A percentile compares a stretch with the other conserved stretches of the same genome.
Evolutionary conservation across 2,329 filamentous ascomycete species (phyloP).

Genomic region (Arthroderma uncinatum): DNA sequence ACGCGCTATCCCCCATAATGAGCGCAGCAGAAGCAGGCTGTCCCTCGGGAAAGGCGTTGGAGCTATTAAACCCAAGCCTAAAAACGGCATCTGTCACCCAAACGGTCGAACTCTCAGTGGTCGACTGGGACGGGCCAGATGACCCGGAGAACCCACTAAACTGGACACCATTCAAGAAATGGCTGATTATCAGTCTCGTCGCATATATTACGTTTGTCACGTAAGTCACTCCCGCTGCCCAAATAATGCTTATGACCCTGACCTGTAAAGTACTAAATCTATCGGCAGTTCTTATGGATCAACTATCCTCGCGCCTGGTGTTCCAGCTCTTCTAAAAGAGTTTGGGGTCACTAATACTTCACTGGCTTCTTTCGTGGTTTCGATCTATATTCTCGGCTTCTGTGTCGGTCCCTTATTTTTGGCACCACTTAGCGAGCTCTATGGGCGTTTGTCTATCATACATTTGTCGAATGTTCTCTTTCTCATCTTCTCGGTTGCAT

Average conservation of each 20-base stretch:
- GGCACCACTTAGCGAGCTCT: slow-evolving; percentile 55
- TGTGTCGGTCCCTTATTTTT: slow-evolving; percentile 53
- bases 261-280: slow-evolving; percentile 7
- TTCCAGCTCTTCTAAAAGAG: slow-evolving; percentile 33
- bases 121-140: slow-evolving; percentile 49
- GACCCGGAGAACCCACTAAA: slow-evolving; percentile 52
- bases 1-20: background rate
- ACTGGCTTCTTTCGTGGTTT: slow-evolving; percentile 45
- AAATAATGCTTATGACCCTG: background rate
- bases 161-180: slow-evolving; percentile 42
- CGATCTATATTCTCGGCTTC: slow-evolving; percentile 52
- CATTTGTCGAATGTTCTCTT: slow-evolving; percentile 46
- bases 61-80: background rate
- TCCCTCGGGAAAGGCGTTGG: background rate
- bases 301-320: slow-evolving; percentile 37
- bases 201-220: slow-evolving; percentile 40
- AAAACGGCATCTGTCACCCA: background rate
- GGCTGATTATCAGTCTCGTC: slow-evolving; percentile 24
- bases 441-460: slow-evolving; percentile 42
- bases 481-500: slow-evolving; percentile 52
- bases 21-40: background rate
- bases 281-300: slow-evolving; percentile 25
- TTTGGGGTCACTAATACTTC: slow-evolving; percentile 36
- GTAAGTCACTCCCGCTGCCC: slow-evolving; percentile 30
- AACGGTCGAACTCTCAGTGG: slow-evolving; percentile 21